These are phyloP conservation scores for Neofusicoccum sp. DNA, from an alignment of 2,329 filamentous ascomycete genomes.

Conservation along the genomic window DNA sequence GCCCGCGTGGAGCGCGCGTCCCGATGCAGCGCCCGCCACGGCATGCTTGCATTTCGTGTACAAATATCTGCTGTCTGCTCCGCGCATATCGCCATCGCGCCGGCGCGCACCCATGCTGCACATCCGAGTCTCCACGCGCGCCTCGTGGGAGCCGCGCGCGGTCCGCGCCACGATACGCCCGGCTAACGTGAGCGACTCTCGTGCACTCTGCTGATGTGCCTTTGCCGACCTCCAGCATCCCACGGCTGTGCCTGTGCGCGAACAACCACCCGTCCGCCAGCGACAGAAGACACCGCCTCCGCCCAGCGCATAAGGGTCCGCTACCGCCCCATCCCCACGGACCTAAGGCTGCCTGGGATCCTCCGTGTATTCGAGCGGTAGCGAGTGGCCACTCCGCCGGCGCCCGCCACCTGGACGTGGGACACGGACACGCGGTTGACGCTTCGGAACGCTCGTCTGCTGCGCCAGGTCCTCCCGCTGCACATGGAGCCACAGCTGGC, in stretches of 20 bases:
- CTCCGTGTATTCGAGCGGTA: neutral
- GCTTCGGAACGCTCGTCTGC: neutral
- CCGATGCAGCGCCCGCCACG: neutral
- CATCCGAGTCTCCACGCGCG: conserved; percentile 8
- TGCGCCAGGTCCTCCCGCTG: conserved; percentile 3
- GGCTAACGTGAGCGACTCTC: neutral
- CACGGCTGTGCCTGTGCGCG: neutral
- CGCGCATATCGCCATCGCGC: conserved; percentile 2
- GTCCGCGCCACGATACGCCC: neutral
- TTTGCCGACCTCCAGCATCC: conserved; percentile 2
- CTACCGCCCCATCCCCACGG: neutral
- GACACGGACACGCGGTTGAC: neutral
- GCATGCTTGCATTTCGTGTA: neutral
- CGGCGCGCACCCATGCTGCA: neutral
- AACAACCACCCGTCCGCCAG: neutral
- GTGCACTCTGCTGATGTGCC: neutral
- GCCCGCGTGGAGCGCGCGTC: neutral
- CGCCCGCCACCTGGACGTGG: neutral
- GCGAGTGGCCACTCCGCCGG: neutral
- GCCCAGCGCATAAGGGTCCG: neutral
- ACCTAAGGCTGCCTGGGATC: neutral
- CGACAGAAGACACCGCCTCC: neutral
- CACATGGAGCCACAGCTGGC: neutral
- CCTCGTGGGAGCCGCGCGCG: conserved; percentile 1
- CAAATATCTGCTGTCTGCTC: conserved; percentile 6